Base-by-base conservation (phyloP, 2,329 filamentous ascomycete genomes). In the Paraconiothyrium sp. region DNA sequence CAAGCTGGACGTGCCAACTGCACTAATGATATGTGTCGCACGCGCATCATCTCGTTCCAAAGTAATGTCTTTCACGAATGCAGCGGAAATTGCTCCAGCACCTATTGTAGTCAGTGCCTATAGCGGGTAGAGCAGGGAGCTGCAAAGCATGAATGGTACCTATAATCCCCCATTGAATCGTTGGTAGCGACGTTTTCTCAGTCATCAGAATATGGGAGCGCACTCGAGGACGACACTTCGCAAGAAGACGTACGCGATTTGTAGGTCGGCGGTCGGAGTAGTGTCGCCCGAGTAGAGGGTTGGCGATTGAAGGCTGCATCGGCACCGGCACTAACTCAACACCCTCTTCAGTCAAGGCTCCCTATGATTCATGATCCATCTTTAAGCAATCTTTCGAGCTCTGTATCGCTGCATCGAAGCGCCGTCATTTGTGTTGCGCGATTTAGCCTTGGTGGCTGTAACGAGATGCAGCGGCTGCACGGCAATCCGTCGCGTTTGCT, bases 151-250 rank as follows among this genome's bases (percentile, higher is more conserved):
- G 13, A 11, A 48, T n/a, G 24, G 14, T 48, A 48, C 24, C 46
- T 48, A 48, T 48, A n/a, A 48, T 48, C 24, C 46, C 46, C 46
- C 46, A 48, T 32, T 24, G 46, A 32, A 48, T 16, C 7, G 30
- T 48, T n/a, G 46, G 46, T 13, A 48, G 46, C 24, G 13, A 24
- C 14, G 24, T 14, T 32, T 16, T 13, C 30, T 48, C 24, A 48
- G 46, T 20, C 46, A 48, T 32, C 10, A 13, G 13, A 7, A 13
- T 24, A 24, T 13, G 20, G 1, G 7, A 4, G 9, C 20, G 2
- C 7, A 4, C 7, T 1, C n/a, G 46, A 48, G 16, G 1, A 10
- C 1, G 5, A 32, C 14, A 32, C 30, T 30, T 32, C 14, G 24
- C 9, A 32, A 48, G 11, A 11, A 48, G 3, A 24, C n/a, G 24